Percentiles rank a stretch among this genome's conserved stretches.
These are phyloP conservation scores for Irpex sp. DNA, from an alignment of 1,284 basidiomycete species.

Conservation along the genomic window DNA sequence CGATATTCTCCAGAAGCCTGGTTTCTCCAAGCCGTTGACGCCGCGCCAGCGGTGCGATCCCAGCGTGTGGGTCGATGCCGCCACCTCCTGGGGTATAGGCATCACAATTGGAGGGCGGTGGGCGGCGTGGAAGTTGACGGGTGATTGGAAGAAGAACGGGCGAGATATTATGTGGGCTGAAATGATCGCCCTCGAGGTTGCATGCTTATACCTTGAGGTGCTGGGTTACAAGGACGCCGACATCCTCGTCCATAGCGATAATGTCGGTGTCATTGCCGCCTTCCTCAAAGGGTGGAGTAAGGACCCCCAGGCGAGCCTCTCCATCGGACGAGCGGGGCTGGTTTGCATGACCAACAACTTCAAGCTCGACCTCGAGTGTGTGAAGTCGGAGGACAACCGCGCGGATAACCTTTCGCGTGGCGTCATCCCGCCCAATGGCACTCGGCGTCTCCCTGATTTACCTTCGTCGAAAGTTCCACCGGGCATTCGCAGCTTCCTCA, in stretches of 20 bases:
- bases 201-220: constrained; percentile 7
- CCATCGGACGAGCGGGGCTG: constrained; percentile 2
- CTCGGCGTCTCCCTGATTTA: too few relatives aligned
- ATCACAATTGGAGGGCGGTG: constrained; percentile 25
- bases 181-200: constrained; percentile 32
- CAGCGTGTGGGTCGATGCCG: constrained; percentile 29
- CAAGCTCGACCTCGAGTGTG: constrained; percentile 5
- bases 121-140: constrained; percentile 26
- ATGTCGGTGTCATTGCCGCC: constrained; percentile 33
- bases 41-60: constrained; percentile 17
- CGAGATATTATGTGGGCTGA: constrained; percentile 37
- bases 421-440: background rate
- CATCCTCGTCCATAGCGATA: constrained; percentile 31
- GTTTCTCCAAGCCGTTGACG: constrained; percentile 11
- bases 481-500: too few relatives aligned
- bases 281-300: constrained; percentile 25
- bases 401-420: background rate
- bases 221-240: background rate
- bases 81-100: constrained; percentile 33
- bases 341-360: constrained; percentile 23
- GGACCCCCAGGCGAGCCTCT: constrained; percentile 28
- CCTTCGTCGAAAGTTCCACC: too few relatives aligned
- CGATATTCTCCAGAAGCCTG: constrained; percentile 1
- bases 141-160: constrained; percentile 20
- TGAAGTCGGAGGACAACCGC: background rate